These are phyloP conservation scores for Platanus orientalis DNA, from an alignment of 164 flowering plant species.

Conservation along the genomic window DNA sequence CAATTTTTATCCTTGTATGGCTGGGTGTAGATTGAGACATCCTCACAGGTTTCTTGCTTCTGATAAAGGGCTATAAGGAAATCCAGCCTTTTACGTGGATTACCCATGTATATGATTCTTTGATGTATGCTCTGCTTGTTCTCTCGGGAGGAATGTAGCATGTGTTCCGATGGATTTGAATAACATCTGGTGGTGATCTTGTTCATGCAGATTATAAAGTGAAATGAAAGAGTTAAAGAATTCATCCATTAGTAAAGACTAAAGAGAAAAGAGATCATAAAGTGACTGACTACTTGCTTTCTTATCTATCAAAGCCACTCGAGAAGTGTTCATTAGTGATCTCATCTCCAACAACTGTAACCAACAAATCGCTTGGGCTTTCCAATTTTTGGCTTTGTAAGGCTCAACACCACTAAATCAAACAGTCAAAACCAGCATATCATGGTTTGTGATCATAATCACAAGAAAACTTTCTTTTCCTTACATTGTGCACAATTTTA, in stretches of 20 bases:
- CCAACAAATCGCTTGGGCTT: slow-evolving; percentile 27
- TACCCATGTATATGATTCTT: slow-evolving; percentile 5
- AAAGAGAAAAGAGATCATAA: slow-evolving; percentile 40
- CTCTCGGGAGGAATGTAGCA: slow-evolving; percentile 20
- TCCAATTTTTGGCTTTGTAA: slow-evolving; percentile 32
- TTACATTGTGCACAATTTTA: slow-evolving; percentile 11
- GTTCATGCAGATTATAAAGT: slow-evolving; percentile 68
- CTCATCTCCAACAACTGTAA: slow-evolving; percentile 31
- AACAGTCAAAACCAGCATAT: slow-evolving; percentile 29
- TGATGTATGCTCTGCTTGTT: slow-evolving; percentile 19
- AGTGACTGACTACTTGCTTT: slow-evolving; percentile 42
- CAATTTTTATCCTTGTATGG: neutral
- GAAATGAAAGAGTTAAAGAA: slow-evolving; percentile 52
- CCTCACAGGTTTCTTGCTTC: neutral
- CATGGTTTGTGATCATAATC: slow-evolving; percentile 33
- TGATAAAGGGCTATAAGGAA: neutral
- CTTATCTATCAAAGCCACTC: slow-evolving; percentile 36
- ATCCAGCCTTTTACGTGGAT: too few relatives aligned
- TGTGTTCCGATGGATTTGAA: slow-evolving; percentile 27
- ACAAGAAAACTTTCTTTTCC: slow-evolving; percentile 14
- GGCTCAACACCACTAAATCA: slow-evolving; percentile 30
- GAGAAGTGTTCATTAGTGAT: slow-evolving; percentile 32
- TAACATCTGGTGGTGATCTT: slow-evolving; percentile 44
- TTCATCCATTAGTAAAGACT: slow-evolving; percentile 52
- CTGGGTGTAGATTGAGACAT: neutral